Evolutionary conservation across 2,329 filamentous ascomycete species (phyloP), one percentile per base, ranked within the genome.

Genomic region (Dendryphion nanum): DNA sequence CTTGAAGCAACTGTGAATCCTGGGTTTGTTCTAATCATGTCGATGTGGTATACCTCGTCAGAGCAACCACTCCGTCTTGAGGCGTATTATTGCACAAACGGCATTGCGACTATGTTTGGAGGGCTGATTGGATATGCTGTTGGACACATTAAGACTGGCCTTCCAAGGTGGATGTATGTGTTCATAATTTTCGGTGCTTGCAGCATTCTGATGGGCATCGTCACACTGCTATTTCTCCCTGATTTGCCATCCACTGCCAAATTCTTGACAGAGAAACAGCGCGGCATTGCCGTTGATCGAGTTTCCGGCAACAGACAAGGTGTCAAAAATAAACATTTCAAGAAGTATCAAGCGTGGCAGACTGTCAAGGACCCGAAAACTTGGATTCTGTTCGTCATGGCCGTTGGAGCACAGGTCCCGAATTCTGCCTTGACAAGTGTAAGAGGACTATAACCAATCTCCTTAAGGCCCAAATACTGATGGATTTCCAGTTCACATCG

Each of bases 91-190:
- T 75, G 73, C 44, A 77, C 74, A 2, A 81, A 81, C 45, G 79
- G 79, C 2, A 67, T 82, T 10, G 78, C 77, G 2, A 79, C 76
- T 10, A 79, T 80, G 73, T 77, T 82, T 38, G 79, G 79, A n/a
- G 77, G 72, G 1, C 57, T 80, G 1, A 70, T 81, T 7, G 76
- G 75, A 1, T 81, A 81, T 45, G 79, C 75, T 4, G 70, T 82
- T 7, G 79, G 79, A 1, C 76, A 82, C 50, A 82, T 82, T 47
- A 71, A 63, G 0, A 66, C 70, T 4, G 73, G 71, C 0, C 63
- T 78, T 3, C 62, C 68, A 0, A 57, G 65, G 17, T 80, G 76
- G 76, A 76, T 75, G 70, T 78, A 78, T 41, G 71, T 80, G 15
- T 83, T 79, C 59, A 47, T 81, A 13, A 79, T 82, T 42, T 79